Percentiles rank a stretch among this genome's conserved stretches.
These are phyloP conservation scores for Solanum appendiculatum DNA, from an alignment of 257 asterid genomes.

Conservation along the genomic window DNA sequence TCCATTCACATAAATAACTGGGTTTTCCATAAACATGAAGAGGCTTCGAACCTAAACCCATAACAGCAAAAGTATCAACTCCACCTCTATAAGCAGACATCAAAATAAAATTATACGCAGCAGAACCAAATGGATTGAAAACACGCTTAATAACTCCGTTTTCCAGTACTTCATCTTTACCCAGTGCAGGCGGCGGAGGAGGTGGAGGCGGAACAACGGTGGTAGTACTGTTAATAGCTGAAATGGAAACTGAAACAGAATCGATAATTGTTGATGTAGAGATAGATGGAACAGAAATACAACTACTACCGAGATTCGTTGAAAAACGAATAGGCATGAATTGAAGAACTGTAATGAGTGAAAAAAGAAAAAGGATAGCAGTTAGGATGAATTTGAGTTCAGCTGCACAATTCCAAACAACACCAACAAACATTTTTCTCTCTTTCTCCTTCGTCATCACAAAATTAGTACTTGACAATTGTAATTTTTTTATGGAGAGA, in stretches of 20 bases:
- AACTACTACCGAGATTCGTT: conserved; percentile 33
- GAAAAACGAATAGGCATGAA: conserved; percentile 50
- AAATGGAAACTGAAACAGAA: background rate
- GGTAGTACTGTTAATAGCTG: background rate
- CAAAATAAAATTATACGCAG: conserved; percentile 70
- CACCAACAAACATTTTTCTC: conserved; percentile 50
- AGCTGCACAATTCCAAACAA: conserved; percentile 62
- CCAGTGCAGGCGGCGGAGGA: background rate
- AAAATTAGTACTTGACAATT: background rate
- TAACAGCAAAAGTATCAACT: conserved; percentile 50
- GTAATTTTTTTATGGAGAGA: too few species aligned
- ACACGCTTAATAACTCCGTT: conserved; percentile 37
- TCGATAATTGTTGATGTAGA: background rate
- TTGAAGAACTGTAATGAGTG: conserved; percentile 52
- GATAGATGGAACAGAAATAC: conserved; percentile 22
- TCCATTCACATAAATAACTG: conserved; percentile 77
- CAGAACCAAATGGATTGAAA: conserved; percentile 52
- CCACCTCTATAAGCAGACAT: conserved; percentile 98
- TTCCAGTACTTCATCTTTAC: conserved; percentile 1
- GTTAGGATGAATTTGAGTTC: conserved; percentile 54
- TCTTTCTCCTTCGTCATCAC: conserved; percentile 20
- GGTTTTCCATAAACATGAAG: conserved; percentile 63
- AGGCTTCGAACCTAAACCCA: conserved; percentile 81
- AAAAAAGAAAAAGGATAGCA: conserved; percentile 50
- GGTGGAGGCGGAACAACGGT: background rate